Evolutionary conservation across 768 basidiomycete genomes (phyloP).

Genomic region (Calocybe indica): DNA sequence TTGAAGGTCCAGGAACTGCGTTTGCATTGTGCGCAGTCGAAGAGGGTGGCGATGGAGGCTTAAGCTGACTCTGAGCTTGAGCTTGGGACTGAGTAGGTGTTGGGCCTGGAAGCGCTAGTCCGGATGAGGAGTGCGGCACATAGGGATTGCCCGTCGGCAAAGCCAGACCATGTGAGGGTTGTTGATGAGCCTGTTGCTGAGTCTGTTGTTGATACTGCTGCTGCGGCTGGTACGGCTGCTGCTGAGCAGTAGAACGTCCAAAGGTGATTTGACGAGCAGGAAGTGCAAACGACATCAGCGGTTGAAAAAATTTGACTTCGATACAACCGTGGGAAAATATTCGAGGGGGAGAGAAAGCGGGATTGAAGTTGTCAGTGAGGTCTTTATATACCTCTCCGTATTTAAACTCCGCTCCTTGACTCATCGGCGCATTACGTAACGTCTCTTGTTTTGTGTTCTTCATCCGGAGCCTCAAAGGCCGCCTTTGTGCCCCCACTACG

Average conservation of each 20-base stretch:
- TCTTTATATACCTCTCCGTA: slow-evolving; percentile 37
- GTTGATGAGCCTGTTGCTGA: slow-evolving; percentile 28
- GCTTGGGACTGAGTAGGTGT: slow-evolving; percentile 52
- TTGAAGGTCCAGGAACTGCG: slow-evolving; percentile 53
- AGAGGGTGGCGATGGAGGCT: slow-evolving; percentile 19
- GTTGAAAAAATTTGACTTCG: slow-evolving; percentile 22
- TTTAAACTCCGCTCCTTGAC: slow-evolving; percentile 42
- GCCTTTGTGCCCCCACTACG: too few species aligned
- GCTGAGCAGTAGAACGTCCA: slow-evolving; percentile 50
- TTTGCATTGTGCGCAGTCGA: slow-evolving; percentile 20
- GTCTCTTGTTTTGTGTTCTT: slow-evolving; percentile 26
- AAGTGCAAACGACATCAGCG: slow-evolving; percentile 53
- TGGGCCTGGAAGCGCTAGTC: slow-evolving; percentile 42
- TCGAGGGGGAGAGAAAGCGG: slow-evolving; percentile 26
- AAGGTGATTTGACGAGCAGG: slow-evolving; percentile 78
- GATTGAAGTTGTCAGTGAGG: slow-evolving; percentile 19
- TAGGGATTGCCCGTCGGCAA: slow-evolving; percentile 55
- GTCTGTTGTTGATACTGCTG: slow-evolving; percentile 41
- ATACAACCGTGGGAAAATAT: slow-evolving; percentile 36
- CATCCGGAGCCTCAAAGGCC: slow-evolving; percentile 6
- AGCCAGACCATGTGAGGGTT: slow-evolving; percentile 45
- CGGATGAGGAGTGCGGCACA: slow-evolving; percentile 29
- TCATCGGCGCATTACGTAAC: slow-evolving; percentile 39
- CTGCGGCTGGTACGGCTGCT: slow-evolving; percentile 34
- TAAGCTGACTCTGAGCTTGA: slow-evolving; percentile 23